Evolutionary conservation across 805 yeast species (phyloP).

Genomic region (Lipomyces yamanashiensis): DNA sequence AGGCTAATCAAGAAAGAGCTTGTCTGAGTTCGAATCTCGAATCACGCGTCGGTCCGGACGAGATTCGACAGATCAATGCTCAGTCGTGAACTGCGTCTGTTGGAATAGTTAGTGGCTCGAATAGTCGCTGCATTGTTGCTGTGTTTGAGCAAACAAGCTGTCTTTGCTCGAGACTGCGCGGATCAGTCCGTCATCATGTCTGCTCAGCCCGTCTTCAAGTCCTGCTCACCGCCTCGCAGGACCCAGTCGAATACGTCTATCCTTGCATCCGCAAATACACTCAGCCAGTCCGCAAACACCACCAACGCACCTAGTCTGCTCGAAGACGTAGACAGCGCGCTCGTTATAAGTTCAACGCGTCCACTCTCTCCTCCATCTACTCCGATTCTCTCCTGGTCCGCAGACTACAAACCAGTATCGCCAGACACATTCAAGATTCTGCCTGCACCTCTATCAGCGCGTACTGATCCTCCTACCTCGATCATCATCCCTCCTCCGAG

Average conservation of each 20-base stretch:
- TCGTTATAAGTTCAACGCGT: not conserved
- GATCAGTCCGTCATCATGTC: too few relatives aligned
- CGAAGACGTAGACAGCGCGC: not conserved
- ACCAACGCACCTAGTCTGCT: not conserved
- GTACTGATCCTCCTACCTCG: not conserved
- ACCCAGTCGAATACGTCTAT: too few relatives aligned
- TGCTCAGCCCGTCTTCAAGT: too few relatives aligned
- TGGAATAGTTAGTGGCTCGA: not conserved
- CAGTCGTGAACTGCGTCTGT: not conserved
- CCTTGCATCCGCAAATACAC: not conserved
- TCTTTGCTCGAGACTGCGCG: too few relatives aligned
- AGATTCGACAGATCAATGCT: not conserved
- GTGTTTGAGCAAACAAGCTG: too few relatives aligned
- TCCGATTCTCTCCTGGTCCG: not conserved
- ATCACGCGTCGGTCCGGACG: not conserved
- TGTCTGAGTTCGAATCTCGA: too few relatives aligned
- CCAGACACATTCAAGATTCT: not conserved
- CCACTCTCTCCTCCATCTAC: not conserved
- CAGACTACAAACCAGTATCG: not conserved
- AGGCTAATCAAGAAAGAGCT: too few relatives aligned
- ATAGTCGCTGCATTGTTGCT: not conserved
- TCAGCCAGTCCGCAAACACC: not conserved
- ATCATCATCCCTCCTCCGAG: conserved; percentile 13
- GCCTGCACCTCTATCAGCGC: not conserved
- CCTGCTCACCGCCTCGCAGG: too few relatives aligned